phyloP scores from a whole-genome alignment of 257 asterid species.

The Petunia secreta region DNA sequence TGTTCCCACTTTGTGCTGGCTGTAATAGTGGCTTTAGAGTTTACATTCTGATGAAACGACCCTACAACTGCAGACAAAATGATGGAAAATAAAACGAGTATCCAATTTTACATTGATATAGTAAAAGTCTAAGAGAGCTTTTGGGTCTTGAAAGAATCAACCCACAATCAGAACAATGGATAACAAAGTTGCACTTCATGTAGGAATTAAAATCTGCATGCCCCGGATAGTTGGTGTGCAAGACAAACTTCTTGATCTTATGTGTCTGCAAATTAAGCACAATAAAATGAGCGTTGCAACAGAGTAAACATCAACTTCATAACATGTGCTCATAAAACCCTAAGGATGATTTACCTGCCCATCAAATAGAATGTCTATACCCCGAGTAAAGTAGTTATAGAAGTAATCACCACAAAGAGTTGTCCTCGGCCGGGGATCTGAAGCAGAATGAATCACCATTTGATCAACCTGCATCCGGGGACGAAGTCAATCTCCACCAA shows the following conservation, averaged over 20 bases:
- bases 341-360: slow-evolving; percentile 57
- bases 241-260: slow-evolving; percentile 74
- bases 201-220: slow-evolving; percentile 87
- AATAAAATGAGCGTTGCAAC: neutral
- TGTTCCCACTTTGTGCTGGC: slow-evolving; percentile 85
- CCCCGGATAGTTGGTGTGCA: slow-evolving; percentile 93
- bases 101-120: slow-evolving; percentile 18
- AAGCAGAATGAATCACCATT: slow-evolving; percentile 85
- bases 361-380: slow-evolving; percentile 77
- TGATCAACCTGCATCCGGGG: slow-evolving; percentile 65
- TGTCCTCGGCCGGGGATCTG: slow-evolving; percentile 74
- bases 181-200: slow-evolving; percentile 81
- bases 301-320: neutral
- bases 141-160: slow-evolving; percentile 24
- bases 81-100: neutral
- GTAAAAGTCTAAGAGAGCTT: neutral
- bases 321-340: slow-evolving; percentile 6
- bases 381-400: slow-evolving; percentile 76
- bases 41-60: slow-evolving; percentile 50
- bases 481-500: slow-evolving; percentile 29
- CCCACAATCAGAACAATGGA: slow-evolving; percentile 57
- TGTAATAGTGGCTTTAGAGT: slow-evolving; percentile 52
- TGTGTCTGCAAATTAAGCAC: slow-evolving; percentile 58
- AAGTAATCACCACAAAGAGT: slow-evolving; percentile 83
- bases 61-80: slow-evolving; percentile 49